Percentiles rank a stretch among this genome's conserved stretches.
Conservation (phyloP, 1,139 yeast species). For the Debaryomycetaceae sp. region DNA sequence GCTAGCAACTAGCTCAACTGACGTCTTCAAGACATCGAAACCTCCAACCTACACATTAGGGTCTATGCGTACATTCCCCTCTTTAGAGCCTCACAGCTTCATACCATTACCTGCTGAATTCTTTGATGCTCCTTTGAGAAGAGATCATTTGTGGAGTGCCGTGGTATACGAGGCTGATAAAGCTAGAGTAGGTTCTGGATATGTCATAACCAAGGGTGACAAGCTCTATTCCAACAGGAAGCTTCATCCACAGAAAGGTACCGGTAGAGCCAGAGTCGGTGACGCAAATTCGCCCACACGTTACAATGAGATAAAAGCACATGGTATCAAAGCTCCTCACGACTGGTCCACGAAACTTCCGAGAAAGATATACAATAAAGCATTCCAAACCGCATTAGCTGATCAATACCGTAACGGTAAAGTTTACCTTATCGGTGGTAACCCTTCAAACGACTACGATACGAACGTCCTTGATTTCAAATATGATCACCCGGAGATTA, state of each 20-base stretch:
- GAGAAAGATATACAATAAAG: slow-evolving; percentile 64
- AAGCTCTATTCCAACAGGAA: slow-evolving; percentile 84
- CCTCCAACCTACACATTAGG: slow-evolving; percentile 80
- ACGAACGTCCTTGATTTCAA: slow-evolving; percentile 41
- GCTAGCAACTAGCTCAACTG: slow-evolving; percentile 28
- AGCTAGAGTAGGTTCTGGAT: slow-evolving; percentile 84
- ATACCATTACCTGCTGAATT: slow-evolving; percentile 72
- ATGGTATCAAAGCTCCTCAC: slow-evolving; percentile 87
- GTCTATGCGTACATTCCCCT: slow-evolving; percentile 82
- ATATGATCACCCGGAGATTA: slow-evolving; percentile 47
- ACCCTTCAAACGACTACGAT: slow-evolving; percentile 17
- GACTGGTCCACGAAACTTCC: slow-evolving; percentile 87
- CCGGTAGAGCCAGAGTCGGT: slow-evolving; percentile 95
- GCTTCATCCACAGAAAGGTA: slow-evolving; percentile 85
- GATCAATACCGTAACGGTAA: slow-evolving; percentile 74
- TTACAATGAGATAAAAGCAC: slow-evolving; percentile 86
- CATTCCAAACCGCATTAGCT: slow-evolving; percentile 78
- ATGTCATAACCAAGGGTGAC: slow-evolving; percentile 82
- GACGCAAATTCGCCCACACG: slow-evolving; percentile 93
- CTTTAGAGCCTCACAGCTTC: slow-evolving; percentile 76
- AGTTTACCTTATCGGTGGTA: slow-evolving; percentile 64
- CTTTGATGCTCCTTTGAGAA: slow-evolving; percentile 72
- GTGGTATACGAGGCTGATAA: slow-evolving; percentile 89
- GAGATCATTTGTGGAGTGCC: slow-evolving; percentile 92
- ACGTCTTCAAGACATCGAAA: slow-evolving; percentile 23